These are phyloP conservation scores for Colletotrichum sp. DNA, from an alignment of 2,329 filamentous ascomycete genomes.

Conservation along the genomic window DNA sequence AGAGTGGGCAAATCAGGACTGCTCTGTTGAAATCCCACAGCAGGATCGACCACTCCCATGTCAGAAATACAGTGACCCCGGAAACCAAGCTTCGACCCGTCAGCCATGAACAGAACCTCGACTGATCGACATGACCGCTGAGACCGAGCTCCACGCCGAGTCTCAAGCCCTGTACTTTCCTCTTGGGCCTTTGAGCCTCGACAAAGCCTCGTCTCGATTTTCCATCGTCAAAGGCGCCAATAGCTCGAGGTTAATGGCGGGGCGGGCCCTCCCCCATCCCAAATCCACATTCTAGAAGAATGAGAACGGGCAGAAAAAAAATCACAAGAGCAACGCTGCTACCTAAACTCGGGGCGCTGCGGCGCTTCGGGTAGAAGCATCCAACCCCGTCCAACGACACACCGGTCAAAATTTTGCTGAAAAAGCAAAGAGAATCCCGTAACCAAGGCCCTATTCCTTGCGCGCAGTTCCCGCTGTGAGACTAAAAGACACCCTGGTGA, in stretches of 20 bases:
- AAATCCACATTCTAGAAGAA: neutral
- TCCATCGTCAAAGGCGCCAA: neutral
- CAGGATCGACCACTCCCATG: neutral
- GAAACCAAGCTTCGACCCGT: neutral
- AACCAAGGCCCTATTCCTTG: neutral
- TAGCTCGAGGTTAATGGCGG: neutral
- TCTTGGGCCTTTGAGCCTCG: neutral
- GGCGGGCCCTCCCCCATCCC: neutral
- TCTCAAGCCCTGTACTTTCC: neutral
- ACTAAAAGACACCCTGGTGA: neutral
- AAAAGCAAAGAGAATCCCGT: neutral
- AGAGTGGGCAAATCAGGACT: neutral
- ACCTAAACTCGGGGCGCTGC: constrained; percentile 4
- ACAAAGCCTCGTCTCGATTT: neutral
- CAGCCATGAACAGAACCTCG: neutral
- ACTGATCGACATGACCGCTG: neutral
- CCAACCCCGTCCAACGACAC: neutral
- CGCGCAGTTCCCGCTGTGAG: neutral
- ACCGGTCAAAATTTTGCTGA: neutral
- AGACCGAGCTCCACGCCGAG: neutral
- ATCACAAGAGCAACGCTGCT: neutral
- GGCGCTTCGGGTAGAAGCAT: constrained; percentile 5
- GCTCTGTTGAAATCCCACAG: neutral
- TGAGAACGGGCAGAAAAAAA: neutral
- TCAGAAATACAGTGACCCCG: neutral